Evolutionary conservation across 345 rosid genomes (phyloP), one percentile per base, ranked within the genome.

Genomic region (Syzygium oleosum): DNA sequence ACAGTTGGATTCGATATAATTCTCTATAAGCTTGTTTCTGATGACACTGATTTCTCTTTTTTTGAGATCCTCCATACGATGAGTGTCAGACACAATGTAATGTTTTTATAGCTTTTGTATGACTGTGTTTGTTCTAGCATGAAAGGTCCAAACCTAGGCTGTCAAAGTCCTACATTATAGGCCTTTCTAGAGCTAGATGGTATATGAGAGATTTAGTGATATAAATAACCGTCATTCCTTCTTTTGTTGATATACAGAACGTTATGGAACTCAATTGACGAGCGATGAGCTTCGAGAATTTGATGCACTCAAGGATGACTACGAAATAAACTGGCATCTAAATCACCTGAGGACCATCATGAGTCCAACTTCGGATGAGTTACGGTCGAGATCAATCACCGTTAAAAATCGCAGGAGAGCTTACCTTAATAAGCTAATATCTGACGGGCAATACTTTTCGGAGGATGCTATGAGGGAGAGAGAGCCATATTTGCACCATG

Each of bases 391-490:
- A 92, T 92, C 95, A 1, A 95, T 94, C 87, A 90, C 91, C 38
- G 98, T 95, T 84, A 96, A 95, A 93, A 98, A 98, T 85, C 91
- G 99, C 79, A 95, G 99, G 88, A 87, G 93, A 86, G 99, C 99
- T 23, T 97, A 93, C 85, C 89, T 97, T 88, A 90, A 93, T 88
- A 93, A 90, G 90, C 92, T 96, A 89, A 90, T 97, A 1, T 55
- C 85, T 49, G 98, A 93, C 12, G 99, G 99, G 46, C 93, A 90
- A 34, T 95, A 95, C 88, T 98, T 98, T 88, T 98, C 99, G 0
- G 99, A 98, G 92, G 99, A 98, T 85, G 95, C 96, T 11, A 98
- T 98, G 99, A 94, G 99, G 94, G 99, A 93, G 89, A 93, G 99
- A 87, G 97, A 96, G 89, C 99, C 99, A 11, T 96, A 98, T 92